phyloP scores from a whole-genome alignment of 2,329 filamentous ascomycete genomes.

The Trichothecium roseum region DNA sequence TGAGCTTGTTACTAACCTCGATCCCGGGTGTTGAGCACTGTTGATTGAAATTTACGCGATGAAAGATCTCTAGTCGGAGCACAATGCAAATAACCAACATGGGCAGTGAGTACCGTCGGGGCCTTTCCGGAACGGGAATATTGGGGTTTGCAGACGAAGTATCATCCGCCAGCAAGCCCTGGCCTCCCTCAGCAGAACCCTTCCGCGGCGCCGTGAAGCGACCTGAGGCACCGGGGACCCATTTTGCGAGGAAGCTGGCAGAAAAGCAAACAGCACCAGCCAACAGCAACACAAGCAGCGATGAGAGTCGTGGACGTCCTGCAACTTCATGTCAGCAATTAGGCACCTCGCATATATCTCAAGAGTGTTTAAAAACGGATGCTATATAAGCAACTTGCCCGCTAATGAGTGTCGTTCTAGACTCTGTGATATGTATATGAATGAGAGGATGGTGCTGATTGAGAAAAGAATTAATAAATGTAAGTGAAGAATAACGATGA shows the following conservation, averaged over 20 bases:
- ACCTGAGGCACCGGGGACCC: conserved; percentile 35
- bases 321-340: conserved; percentile 1
- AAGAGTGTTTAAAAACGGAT: no score
- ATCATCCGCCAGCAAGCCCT: conserved; percentile 10
- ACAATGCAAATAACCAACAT: conserved; percentile 33
- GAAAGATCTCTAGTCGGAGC: conserved; percentile 36
- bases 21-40: conserved; percentile 41
- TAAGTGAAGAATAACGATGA: conserved; percentile 2
- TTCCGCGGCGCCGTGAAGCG: conserved; percentile 26
- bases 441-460: conserved; percentile 33
- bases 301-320: conserved; percentile 40
- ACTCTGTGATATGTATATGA: conserved; percentile 35
- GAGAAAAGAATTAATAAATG: conserved; percentile 1
- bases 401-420: conserved; percentile 37
- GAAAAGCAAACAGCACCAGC: conserved; percentile 30
- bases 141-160: conserved; percentile 18
- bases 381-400: conserved; percentile 27
- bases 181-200: conserved; percentile 7
- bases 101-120: conserved; percentile 34
- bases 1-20: conserved; percentile 23
- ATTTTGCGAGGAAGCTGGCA: conserved; percentile 30
- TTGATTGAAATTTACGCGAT: conserved; percentile 32
- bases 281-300: conserved; percentile 33
- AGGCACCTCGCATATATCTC: no score
- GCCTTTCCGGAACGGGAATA: conserved; percentile 29